Evolutionary conservation across 2,329 filamentous ascomycete genomes (phyloP).

Genomic region (Dothidotthia symphoricarpi): DNA sequence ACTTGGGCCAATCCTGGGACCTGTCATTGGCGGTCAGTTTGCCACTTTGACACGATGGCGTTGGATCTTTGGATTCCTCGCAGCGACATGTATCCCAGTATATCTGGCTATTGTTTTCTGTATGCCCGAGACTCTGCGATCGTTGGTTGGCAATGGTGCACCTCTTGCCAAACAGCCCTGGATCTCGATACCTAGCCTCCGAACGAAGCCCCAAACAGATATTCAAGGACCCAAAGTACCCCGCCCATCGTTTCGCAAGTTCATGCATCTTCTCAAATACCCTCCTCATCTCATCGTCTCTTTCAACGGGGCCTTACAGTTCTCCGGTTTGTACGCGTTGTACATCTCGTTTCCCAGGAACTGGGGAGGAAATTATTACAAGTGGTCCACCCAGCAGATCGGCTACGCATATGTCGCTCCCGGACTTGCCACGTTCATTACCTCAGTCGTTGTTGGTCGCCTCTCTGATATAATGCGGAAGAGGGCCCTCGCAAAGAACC

Average conservation of each 20-base stretch:
- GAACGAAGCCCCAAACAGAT: constrained; percentile 20
- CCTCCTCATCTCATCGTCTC: constrained; percentile 33
- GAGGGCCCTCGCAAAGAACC: constrained; percentile 22
- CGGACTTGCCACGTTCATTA: constrained; percentile 34
- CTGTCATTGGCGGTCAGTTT: constrained; percentile 45
- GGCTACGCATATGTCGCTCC: constrained; percentile 43
- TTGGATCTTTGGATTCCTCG: constrained; percentile 48
- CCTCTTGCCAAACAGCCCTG: constrained; percentile 26
- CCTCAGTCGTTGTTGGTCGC: constrained; percentile 42
- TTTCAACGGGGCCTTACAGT: constrained; percentile 29
- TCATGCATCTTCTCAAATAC: constrained; percentile 27
- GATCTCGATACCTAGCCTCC: constrained; percentile 26
- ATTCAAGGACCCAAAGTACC: constrained; percentile 21
- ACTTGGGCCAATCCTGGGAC: constrained; percentile 47
- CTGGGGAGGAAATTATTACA: constrained; percentile 22
- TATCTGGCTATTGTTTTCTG: constrained; percentile 38
- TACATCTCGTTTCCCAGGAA: constrained; percentile 27
- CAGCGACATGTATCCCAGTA: constrained; percentile 24
- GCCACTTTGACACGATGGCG: constrained; percentile 41
- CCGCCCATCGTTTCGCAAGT: constrained; percentile 23
- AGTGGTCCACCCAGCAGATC: constrained; percentile 36
- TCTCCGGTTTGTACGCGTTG: constrained; percentile 29
- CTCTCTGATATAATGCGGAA: constrained; percentile 42
- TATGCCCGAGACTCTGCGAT: constrained; percentile 50
- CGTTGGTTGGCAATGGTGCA: constrained; percentile 47